Evolutionary conservation across 352 stramenopile genomes (phyloP).

Genomic region (Phytopythium montanum): DNA sequence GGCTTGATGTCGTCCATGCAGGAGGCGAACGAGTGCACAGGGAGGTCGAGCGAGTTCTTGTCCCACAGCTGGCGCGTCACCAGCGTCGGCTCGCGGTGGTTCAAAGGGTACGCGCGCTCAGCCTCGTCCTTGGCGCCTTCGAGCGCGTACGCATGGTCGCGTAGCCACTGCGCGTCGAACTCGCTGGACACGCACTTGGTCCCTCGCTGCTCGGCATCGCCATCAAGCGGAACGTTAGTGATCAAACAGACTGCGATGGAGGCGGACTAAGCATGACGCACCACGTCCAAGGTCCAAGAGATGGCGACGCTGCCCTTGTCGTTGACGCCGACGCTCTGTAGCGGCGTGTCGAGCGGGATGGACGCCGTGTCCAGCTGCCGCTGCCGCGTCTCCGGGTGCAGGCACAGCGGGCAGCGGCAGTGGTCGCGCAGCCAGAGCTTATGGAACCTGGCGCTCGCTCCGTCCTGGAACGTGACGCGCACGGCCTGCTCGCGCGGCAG

Average conservation of each 20-base stretch:
- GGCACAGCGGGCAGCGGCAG: constrained; percentile 61
- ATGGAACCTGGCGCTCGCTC: constrained; percentile 75
- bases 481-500: constrained; percentile 47
- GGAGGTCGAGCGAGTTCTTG: constrained; percentile 35
- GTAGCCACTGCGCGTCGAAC: constrained; percentile 72
- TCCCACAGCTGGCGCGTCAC: constrained; percentile 54
- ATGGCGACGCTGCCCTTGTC: constrained; percentile 38
- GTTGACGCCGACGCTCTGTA: constrained; percentile 34
- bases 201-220: constrained; percentile 29
- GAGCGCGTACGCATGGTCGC: constrained; percentile 63
- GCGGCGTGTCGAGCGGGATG: constrained; percentile 51
- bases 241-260: not conserved
- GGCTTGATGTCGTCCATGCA: constrained; percentile 54
- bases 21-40: constrained; percentile 36
- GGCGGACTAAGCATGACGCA: constrained; percentile 16
- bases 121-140: constrained; percentile 16
- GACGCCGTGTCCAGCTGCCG: constrained; percentile 75
- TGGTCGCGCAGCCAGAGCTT: constrained; percentile 86
- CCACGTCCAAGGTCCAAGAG: constrained; percentile 52
- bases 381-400: constrained; percentile 71
- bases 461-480: constrained; percentile 71
- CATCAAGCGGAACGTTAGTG: not conserved
- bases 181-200: constrained; percentile 52
- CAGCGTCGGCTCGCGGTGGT: constrained; percentile 54
- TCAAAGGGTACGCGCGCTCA: constrained; percentile 30